phyloP scores from a whole-genome alignment of 352 stramenopile genomes.

The Globisporangium radiosum region DNA sequence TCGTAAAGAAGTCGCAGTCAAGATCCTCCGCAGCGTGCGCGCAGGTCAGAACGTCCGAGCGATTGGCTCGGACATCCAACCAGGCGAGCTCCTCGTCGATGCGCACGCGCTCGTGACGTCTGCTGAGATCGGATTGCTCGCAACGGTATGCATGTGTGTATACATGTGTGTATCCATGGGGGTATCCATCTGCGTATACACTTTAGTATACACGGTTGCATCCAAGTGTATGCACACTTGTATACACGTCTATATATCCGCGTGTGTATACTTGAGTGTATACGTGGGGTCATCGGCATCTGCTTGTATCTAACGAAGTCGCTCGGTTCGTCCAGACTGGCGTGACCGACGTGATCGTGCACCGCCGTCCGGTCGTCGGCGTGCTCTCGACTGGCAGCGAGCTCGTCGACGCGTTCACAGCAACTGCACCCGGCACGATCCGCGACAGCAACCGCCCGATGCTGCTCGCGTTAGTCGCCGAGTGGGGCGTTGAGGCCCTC shows the following conservation, averaged over 20 bases:
- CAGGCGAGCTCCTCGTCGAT: conserved; percentile 69
- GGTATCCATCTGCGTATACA: no score
- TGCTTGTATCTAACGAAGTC: no score
- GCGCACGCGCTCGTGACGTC: conserved; percentile 70
- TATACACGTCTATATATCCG: no score
- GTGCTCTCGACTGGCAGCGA: conserved; percentile 96
- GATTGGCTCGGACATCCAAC: conserved; percentile 89
- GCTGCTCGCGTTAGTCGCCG: conserved; percentile 63
- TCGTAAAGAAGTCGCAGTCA: conserved; percentile 37
- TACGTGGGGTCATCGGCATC: no score
- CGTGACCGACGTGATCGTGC: conserved; percentile 59
- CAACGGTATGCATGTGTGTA: conserved; percentile 59
- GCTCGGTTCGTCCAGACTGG: conserved; percentile 36
- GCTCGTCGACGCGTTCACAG: conserved; percentile 64
- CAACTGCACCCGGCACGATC: conserved; percentile 72
- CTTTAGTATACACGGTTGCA: neutral
- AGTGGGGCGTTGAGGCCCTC: conserved; percentile 39
- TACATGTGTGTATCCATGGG: no score
- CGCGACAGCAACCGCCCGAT: conserved; percentile 94
- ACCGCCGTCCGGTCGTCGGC: conserved; percentile 73
- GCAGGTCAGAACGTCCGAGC: conserved; percentile 71
- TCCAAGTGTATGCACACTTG: no score
- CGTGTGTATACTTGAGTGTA: no score
- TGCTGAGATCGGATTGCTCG: conserved; percentile 89
- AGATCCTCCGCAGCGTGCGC: conserved; percentile 56